Base-by-base conservation (phyloP, 1,284 basidiomycete species). In the Ustilago trichophora region DNA sequence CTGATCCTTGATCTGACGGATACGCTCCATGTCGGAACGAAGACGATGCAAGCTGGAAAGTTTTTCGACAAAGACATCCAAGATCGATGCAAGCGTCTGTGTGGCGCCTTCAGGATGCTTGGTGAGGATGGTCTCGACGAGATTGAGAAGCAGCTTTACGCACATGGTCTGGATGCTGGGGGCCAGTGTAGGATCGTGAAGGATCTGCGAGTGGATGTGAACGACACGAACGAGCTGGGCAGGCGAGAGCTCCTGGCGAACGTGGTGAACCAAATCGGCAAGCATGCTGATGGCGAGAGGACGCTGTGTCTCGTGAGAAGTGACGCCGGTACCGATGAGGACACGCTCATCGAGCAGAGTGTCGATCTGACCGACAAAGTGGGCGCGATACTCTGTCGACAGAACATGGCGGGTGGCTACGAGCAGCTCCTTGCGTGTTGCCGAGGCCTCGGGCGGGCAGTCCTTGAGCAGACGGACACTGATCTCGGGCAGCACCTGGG, bases 331-430 rank as follows among this genome's bases (percentile, higher is more conserved):
- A 4, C 96, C 96, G 26, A 98, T 86, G 13, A 98, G 84, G n/a
- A 98, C 90, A 41, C 88, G 87, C 76, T 98, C 93, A 72, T 97
- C 90, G 27, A 97, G 87, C 12, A 99, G 85, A 60, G 92, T 92
- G 82, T 96, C 92, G 52, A 98, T 87, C 73, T 92, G 89, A 1
- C 89, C 87, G 25, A 96, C 85, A 67, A 98, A 88, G 15, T 90
- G 90, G 32, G 88, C 87, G 43, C 93, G 87, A 76, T 93, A 89
- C 25, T 90, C 88, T 24, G 90, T 91, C 9, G 87, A 88, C 62
- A 95, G 87, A 29, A 98, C 87, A 83, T 98, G 95, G 18, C 96
- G 88, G 41, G 95, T 90, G 3, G 95, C 93, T 11, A 95, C 89
- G 82, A 97, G 88, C 34, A 98, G 85, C 82, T 99, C 96, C 90